Conservation (phyloP, 805 yeast species). For the Debaryomyces maramus region DNA sequence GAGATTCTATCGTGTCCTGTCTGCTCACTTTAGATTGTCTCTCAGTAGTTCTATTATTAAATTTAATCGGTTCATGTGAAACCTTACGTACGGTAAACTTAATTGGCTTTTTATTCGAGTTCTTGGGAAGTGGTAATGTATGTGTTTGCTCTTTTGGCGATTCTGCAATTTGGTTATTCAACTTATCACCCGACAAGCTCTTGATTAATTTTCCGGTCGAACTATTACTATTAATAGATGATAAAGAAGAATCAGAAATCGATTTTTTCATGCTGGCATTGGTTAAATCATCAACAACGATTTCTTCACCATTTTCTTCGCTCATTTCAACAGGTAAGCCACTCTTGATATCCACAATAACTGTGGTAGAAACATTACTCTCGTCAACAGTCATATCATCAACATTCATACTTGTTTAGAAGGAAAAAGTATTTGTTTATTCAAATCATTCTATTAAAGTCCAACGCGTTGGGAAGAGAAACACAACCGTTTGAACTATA, state of each 20-base stretch:
- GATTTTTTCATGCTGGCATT: slow-evolving; percentile 2
- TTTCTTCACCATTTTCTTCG: slow-evolving; percentile 1
- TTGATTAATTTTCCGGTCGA: slow-evolving; percentile 25
- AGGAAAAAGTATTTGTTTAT: background rate
- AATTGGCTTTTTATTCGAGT: slow-evolving; percentile 24
- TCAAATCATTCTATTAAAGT: background rate
- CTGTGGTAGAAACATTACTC: background rate
- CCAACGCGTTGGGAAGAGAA: background rate
- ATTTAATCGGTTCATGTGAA: slow-evolving; percentile 24
- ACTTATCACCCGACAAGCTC: slow-evolving; percentile 14
- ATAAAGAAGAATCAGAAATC: slow-evolving; percentile 23
- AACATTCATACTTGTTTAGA: background rate
- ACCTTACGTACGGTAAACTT: slow-evolving; percentile 37
- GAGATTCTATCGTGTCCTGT: slow-evolving; percentile 1
- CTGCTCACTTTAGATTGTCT: background rate
- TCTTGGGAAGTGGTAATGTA: slow-evolving; percentile 1
- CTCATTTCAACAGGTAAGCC: background rate
- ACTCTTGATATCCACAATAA: background rate
- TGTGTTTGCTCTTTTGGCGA: slow-evolving; percentile 3
- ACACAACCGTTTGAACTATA: too few species aligned
- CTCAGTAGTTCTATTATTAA: background rate
- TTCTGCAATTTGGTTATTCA: background rate
- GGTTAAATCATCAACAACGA: background rate
- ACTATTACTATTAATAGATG: slow-evolving; percentile 21
- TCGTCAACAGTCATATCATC: background rate